Evolutionary conservation across 345 rosid species (phyloP).

Genomic region (Capsella bursapastoris): DNA sequence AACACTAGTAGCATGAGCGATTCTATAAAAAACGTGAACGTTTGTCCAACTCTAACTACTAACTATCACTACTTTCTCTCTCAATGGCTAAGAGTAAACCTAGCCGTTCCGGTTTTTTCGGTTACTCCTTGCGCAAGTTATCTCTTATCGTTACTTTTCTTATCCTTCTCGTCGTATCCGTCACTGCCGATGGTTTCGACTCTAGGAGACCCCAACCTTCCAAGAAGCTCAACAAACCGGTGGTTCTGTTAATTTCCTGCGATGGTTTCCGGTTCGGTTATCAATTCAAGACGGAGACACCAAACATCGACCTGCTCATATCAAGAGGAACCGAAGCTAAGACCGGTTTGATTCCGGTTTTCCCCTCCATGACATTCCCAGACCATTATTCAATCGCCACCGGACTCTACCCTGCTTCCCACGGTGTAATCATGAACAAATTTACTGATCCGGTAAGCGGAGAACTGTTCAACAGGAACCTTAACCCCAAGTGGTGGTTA

Average conservation of each 20-base stretch:
- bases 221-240: slow-evolving; percentile 63
- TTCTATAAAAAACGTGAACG: slow-evolving; percentile 20
- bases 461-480: slow-evolving; percentile 64
- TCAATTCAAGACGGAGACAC: slow-evolving; percentile 80
- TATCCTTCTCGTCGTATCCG: slow-evolving; percentile 47
- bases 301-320: slow-evolving; percentile 72
- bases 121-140: slow-evolving; percentile 8
- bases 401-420: slow-evolving; percentile 90
- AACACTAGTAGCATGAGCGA: background rate
- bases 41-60: background rate
- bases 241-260: slow-evolving; percentile 73
- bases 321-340: slow-evolving; percentile 82
- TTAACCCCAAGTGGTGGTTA: slow-evolving; percentile 90
- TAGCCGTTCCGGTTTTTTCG: background rate
- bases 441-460: slow-evolving; percentile 69
- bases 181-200: slow-evolving; percentile 10
- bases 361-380: slow-evolving; percentile 85
- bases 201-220: slow-evolving; percentile 49
- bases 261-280: slow-evolving; percentile 97
- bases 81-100: slow-evolving; percentile 11
- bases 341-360: slow-evolving; percentile 84
- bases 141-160: slow-evolving; percentile 52
- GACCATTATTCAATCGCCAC: slow-evolving; percentile 89
- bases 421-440: slow-evolving; percentile 71
- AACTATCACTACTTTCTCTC: background rate